Conservation (phyloP, 225 moss, liverwort and hornwort species). For the Climacium dendroides region DNA sequence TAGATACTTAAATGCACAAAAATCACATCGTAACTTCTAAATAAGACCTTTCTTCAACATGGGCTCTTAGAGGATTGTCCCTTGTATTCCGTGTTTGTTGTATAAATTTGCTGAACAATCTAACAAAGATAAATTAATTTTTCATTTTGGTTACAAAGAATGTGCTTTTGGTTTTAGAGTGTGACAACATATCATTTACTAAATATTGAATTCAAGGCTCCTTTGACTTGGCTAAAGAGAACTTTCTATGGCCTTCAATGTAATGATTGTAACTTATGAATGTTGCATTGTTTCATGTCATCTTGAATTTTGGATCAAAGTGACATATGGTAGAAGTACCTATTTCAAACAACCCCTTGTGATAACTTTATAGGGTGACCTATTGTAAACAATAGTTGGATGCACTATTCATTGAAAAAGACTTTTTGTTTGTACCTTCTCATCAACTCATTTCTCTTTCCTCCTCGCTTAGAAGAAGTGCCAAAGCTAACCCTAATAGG, state of each 20-base stretch:
- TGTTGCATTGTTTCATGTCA: neutral
- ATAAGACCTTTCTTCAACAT: neutral
- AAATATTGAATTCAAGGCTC: neutral
- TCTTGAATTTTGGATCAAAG: neutral
- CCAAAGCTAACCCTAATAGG: no score
- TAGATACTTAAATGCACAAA: neutral
- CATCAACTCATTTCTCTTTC: no score
- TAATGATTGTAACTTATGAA: neutral
- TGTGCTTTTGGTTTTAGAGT: neutral
- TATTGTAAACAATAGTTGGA: no score
- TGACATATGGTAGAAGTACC: no score
- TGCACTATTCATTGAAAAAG: no score
- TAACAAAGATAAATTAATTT: no score
- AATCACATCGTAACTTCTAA: neutral
- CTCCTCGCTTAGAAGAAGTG: no score
- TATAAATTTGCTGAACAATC: neutral
- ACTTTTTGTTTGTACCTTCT: no score
- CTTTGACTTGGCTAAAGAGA: neutral
- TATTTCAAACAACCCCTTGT: no score
- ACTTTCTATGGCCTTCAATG: neutral
- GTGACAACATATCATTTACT: neutral
- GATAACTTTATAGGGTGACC: no score
- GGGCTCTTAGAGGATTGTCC: fast-evolving
- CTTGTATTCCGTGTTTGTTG: neutral
- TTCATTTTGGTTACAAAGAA: neutral